A percentile compares a stretch with the other conserved stretches of the same genome.
Conservation (phyloP, 306 rosid species). For the Fragaria nilgerrensis region DNA sequence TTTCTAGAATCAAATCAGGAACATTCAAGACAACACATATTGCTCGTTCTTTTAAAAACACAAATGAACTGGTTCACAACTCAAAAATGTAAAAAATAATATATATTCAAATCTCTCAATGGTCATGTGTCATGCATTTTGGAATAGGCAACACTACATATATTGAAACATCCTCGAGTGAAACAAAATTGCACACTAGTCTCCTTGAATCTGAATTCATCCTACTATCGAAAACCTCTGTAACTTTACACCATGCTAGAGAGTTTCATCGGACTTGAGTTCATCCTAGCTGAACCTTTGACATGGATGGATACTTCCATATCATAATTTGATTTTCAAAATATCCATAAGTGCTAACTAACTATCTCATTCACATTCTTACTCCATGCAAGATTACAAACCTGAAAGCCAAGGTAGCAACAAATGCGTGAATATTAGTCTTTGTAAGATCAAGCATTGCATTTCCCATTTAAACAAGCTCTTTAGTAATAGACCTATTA, state of each 20-base stretch:
- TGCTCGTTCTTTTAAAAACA: neutral
- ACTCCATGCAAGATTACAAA: slow-evolving; percentile 96
- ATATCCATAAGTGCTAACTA: slow-evolving; percentile 93
- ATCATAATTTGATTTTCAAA: slow-evolving; percentile 95
- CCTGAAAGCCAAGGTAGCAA: slow-evolving; percentile 42
- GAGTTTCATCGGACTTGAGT: slow-evolving; percentile 35
- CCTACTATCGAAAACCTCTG: slow-evolving; percentile 69
- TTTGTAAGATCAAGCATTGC: slow-evolving; percentile 17
- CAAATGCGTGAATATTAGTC: neutral
- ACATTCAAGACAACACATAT: neutral
- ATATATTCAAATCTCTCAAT: neutral
- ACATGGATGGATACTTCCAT: slow-evolving; percentile 94
- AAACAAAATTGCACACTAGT: neutral
- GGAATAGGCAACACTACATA: too few relatives aligned
- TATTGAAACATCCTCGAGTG: neutral
- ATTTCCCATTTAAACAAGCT: neutral
- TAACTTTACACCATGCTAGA: slow-evolving; percentile 36
- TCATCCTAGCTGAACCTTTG: slow-evolving; percentile 70
- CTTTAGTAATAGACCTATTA: too few relatives aligned
- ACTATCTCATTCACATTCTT: slow-evolving; percentile 93
- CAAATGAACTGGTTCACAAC: neutral
- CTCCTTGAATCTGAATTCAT: slow-evolving; percentile 71
- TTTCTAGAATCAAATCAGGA: neutral
- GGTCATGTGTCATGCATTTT: neutral
- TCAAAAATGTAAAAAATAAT: neutral